These are phyloP conservation scores for Punctularia strigosozonata DNA, from an alignment of 768 basidiomycete species.

Conservation along the genomic window DNA sequence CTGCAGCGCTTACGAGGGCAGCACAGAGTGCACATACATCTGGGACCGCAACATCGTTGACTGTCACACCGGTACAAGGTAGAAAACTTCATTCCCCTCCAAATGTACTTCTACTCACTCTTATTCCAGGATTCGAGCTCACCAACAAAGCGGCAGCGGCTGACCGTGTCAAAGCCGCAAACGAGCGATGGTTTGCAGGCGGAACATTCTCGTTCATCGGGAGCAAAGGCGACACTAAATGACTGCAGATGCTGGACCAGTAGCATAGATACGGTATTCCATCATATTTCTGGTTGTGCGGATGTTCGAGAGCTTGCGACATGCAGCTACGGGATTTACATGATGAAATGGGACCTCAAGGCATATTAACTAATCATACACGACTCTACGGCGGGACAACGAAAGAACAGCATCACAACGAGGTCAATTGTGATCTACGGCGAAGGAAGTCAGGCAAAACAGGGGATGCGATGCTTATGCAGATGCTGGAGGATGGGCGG, in stretches of 20 bases:
- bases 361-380: background rate
- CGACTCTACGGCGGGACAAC: background rate
- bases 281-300: background rate
- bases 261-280: too few relatives aligned
- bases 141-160: slow-evolving; percentile 83
- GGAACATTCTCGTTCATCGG: slow-evolving; percentile 77
- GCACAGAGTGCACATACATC: slow-evolving; percentile 49
- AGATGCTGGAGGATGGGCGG: slow-evolving; percentile 33
- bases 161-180: slow-evolving; percentile 89
- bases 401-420: background rate
- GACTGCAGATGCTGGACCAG: background rate
- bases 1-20: slow-evolving; percentile 70
- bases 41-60: slow-evolving; percentile 84
- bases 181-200: slow-evolving; percentile 91
- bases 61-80: slow-evolving; percentile 96
- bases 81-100: slow-evolving; percentile 12
- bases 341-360: background rate
- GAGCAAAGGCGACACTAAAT: slow-evolving; percentile 25
- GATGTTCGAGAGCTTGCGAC: background rate
- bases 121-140: slow-evolving; percentile 69
- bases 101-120: background rate
- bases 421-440: background rate
- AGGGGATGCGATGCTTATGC: slow-evolving; percentile 8
- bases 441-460: slow-evolving; percentile 1
- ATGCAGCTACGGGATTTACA: too few relatives aligned